Base-by-base conservation (phyloP, 192 early-diverging fungal genomes). In the Coemansia sp. region DNA sequence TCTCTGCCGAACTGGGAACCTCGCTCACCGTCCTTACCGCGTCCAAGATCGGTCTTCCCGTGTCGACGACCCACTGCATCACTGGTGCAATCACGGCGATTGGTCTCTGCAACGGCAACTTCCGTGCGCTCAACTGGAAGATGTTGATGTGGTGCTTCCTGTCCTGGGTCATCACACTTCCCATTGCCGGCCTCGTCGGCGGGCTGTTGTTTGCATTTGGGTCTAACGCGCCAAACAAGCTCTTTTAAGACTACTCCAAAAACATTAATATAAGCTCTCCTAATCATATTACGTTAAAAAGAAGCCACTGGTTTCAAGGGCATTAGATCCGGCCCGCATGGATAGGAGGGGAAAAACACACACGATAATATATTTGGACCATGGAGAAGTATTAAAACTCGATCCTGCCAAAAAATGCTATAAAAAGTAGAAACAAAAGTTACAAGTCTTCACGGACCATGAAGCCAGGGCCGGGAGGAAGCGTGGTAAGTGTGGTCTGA, bases 381-480 rank as follows among this genome's bases (percentile, higher is more conserved):
- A 45, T 45, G 18, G 16, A 45, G 43, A 45, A 18, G 9, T 7
- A 18, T 16, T 18, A 6, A n/a, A n/a, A n/a, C n/a, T 6, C 18
- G 43, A n/a, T 45, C 43, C 43, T 20, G 43, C 43, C 43, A 45
- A 45, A 45, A n/a, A 45, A 45, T 45, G 31, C 14, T 56, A 10
- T 18, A 56, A 56, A 56, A 56, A 55, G 52, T 6, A 14, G 53
- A 59, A 39, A 50, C 25, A 42, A 66, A 57, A 75, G 72, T 76
- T 89, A 93, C 84, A 93, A 83, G 75, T 92, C 92, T 28, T 79
- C 68, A 64, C 91, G 89, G 50, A 98, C 77, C 59, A 88, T 83
- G 75, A 94, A 96, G 50, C 96, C 96, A 63, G 97, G 96, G 13
- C 94, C 96, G 20, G 89, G 85, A 42, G 97, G 97, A 62, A 94